These are phyloP conservation scores for Acacia confusa DNA, from an alignment of 306 rosid species.

Conservation along the genomic window DNA sequence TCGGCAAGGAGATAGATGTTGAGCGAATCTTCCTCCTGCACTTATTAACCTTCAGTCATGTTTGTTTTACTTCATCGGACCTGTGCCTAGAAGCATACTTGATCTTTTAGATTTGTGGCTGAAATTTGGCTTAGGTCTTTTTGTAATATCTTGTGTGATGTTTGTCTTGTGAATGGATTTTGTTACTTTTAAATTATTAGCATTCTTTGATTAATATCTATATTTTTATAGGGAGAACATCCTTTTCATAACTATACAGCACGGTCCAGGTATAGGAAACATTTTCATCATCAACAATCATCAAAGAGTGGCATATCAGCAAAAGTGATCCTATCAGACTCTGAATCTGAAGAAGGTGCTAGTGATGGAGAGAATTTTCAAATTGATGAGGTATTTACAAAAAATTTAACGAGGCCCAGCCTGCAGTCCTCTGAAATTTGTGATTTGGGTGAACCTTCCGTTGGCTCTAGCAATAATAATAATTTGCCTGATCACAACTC, in stretches of 20 bases:
- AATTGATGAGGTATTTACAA: slow-evolving; percentile 22
- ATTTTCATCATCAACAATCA: slow-evolving; percentile 35
- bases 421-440: slow-evolving; percentile 30
- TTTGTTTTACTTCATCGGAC: neutral
- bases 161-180: slow-evolving; percentile 15
- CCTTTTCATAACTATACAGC: slow-evolving; percentile 94
- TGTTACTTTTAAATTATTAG: slow-evolving; percentile 16
- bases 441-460: slow-evolving; percentile 30
- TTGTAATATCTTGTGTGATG: slow-evolving; percentile 2
- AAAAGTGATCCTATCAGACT: slow-evolving; percentile 33
- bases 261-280: slow-evolving; percentile 70
- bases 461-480: slow-evolving; percentile 32
- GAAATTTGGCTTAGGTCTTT: slow-evolving; percentile 6
- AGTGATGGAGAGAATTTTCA: slow-evolving; percentile 47
- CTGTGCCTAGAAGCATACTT: neutral
- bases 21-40: slow-evolving; percentile 17
- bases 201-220: slow-evolving; percentile 3
- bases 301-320: slow-evolving; percentile 28
- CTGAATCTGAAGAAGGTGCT: slow-evolving; percentile 49
- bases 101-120: neutral
- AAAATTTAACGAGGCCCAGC: slow-evolving; percentile 24
- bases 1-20: slow-evolving; percentile 2
- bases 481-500: slow-evolving; percentile 38
- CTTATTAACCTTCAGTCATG: neutral
- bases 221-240: slow-evolving; percentile 64